These are phyloP conservation scores for Solanum arcanum DNA, from an alignment of 257 asterid species.

Conservation along the genomic window DNA sequence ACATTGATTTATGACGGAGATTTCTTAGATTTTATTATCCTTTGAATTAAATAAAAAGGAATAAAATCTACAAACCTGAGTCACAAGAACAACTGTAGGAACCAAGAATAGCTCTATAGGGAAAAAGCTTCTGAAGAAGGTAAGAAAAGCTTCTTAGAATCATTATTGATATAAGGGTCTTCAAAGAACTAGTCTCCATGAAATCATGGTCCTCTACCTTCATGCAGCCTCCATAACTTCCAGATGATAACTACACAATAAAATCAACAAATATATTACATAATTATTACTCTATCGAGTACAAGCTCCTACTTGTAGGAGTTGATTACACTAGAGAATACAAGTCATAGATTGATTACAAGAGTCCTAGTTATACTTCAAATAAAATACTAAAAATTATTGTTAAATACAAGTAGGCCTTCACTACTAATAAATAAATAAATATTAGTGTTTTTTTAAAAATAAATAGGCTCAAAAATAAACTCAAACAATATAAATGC, in stretches of 20 bases:
- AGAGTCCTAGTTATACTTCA: too few relatives aligned
- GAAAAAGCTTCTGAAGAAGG: conserved; percentile 42
- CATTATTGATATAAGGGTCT: conserved; percentile 70
- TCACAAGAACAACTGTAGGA: conserved; percentile 65
- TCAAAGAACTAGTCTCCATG: conserved; percentile 76
- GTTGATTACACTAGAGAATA: too few relatives aligned
- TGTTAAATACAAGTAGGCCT: too few relatives aligned
- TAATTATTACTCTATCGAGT: not conserved
- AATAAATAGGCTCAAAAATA: too few relatives aligned
- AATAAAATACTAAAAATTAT: too few relatives aligned
- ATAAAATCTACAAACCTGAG: conserved; percentile 21
- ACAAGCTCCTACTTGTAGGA: too few relatives aligned
- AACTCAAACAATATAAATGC: too few relatives aligned
- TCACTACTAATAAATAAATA: too few relatives aligned
- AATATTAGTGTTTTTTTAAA: too few relatives aligned
- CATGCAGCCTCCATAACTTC: conserved; percentile 64
- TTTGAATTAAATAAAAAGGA: not conserved
- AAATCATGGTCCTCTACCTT: conserved; percentile 53
- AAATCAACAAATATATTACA: not conserved
- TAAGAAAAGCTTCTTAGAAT: conserved; percentile 3
- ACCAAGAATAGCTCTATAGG: conserved; percentile 69
- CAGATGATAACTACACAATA: conserved; percentile 47
- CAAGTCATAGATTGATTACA: not conserved
- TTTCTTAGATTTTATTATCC: too few relatives aligned
- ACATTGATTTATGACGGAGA: too few relatives aligned